These are phyloP conservation scores for Aspergillus bridgeri DNA, from an alignment of 495 filamentous ascomycete species.

Conservation along the genomic window DNA sequence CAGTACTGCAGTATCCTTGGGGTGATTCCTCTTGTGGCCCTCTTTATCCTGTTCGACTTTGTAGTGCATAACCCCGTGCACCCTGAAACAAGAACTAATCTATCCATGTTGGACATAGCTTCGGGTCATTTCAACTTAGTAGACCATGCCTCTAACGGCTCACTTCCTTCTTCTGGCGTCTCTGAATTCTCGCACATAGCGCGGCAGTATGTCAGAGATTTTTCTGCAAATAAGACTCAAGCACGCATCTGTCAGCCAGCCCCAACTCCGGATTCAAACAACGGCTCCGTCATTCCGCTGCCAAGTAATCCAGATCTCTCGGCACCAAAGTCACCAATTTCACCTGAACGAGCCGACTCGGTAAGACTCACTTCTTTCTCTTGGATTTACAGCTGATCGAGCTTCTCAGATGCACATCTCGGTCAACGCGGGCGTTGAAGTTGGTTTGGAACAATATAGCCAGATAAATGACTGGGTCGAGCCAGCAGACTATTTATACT, in stretches of 20 bases:
- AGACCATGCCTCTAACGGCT: conserved; percentile 27
- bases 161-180: conserved; percentile 26
- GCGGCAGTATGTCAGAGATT: conserved; percentile 16
- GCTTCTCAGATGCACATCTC: neutral
- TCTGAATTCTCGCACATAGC: conserved; percentile 33
- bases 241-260: neutral
- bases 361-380: neutral
- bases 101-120: conserved; percentile 28
- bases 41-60: conserved; percentile 41
- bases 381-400: neutral
- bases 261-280: neutral
- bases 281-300: neutral
- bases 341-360: neutral
- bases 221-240: neutral
- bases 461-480: neutral
- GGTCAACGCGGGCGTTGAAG: neutral
- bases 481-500: neutral
- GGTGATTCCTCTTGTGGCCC: conserved; percentile 29
- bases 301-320: neutral
- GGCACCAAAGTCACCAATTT: neutral
- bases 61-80: conserved; percentile 38
- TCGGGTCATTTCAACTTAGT: conserved; percentile 32
- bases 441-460: neutral
- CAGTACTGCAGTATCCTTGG: conserved; percentile 15
- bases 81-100: conserved; percentile 31